Evolutionary conservation across 1,284 basidiomycete genomes (phyloP), one percentile per base, ranked within the genome.

Genomic region (Rhodofomes roseus): DNA sequence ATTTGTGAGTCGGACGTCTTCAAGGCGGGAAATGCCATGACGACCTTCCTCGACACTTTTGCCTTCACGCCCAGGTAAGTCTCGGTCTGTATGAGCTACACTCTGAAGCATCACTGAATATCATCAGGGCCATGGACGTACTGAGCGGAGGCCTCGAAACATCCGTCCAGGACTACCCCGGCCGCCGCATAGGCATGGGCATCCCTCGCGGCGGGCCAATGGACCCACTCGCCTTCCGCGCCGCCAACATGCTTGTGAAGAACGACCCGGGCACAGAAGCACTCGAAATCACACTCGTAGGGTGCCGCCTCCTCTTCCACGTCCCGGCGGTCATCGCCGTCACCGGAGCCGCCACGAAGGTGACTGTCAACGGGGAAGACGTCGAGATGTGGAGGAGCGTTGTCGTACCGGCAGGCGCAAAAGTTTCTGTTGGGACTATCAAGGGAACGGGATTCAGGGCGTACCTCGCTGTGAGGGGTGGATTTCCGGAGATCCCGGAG

Each of bases 201-300:
- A 80, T 90, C 9, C 89, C 89, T 0, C 79, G 75, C n/a, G 82
- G 83, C 59, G 89, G 89, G 0, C 83, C 87, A 0, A 85, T 87
- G 80, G 89, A 92, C 68, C 66, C 76, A 11, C 70, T 85, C 7
- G 82, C 87, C 0, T 84, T 88, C 67, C 73, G 79, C 43, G 74
- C 78, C 0, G 88, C 83, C 12, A 90, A 90, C 65, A 62, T 83
- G 37, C 74, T 92, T 14, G 84, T 82, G 9, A 84, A 83, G 7
- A 92, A 91, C 67, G 63, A 73, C 0, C 65, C 71, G 2, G 77
- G 72, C 7, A 82, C 72, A 0, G 89, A 90, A 68, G 84, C 77
- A 0, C 68, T 91, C 7, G 89, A 91, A 67, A 75, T 87, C 44
- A 72, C 70, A 9, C 58, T 71, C 23, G 63, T 64, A 0, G 67